A percentile compares a stretch with the other conserved stretches of the same genome.
phyloP scores from a whole-genome alignment of 306 rosid species.

The Castanea sativa region DNA sequence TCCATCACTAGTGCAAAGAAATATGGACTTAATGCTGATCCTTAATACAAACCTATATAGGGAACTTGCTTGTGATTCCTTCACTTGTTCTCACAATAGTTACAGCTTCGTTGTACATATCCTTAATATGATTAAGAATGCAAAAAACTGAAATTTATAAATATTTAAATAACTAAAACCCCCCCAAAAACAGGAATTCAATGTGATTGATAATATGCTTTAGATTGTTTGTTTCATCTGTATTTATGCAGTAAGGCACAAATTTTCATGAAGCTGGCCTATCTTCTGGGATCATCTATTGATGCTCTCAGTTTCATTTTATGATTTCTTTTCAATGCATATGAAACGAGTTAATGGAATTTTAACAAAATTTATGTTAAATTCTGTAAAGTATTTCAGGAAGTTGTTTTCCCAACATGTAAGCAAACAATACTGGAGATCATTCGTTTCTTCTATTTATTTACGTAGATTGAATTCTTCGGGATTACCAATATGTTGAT shows the following conservation, averaged over 20 bases:
- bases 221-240: no score
- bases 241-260: not conserved
- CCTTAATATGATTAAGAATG: no score
- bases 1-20: no score
- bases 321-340: not conserved
- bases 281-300: not conserved
- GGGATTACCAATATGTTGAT: not conserved
- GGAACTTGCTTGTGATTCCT: no score
- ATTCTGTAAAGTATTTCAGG: not conserved
- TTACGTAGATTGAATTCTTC: not conserved
- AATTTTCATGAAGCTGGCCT: not conserved
- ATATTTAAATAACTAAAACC: no score
- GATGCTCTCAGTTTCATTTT: not conserved
- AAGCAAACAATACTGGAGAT: not conserved
- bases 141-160: no score
- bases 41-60: no score
- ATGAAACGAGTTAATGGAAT: not conserved
- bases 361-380: not conserved
- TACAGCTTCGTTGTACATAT: no score
- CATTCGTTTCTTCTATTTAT: not conserved
- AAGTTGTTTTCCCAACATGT: not conserved
- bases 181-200: not conserved
- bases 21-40: no score
- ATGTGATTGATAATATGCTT: not conserved
- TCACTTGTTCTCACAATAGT: no score